phyloP scores from a whole-genome alignment of 78 protist genomes.

The Isochrysis galbana region DNA sequence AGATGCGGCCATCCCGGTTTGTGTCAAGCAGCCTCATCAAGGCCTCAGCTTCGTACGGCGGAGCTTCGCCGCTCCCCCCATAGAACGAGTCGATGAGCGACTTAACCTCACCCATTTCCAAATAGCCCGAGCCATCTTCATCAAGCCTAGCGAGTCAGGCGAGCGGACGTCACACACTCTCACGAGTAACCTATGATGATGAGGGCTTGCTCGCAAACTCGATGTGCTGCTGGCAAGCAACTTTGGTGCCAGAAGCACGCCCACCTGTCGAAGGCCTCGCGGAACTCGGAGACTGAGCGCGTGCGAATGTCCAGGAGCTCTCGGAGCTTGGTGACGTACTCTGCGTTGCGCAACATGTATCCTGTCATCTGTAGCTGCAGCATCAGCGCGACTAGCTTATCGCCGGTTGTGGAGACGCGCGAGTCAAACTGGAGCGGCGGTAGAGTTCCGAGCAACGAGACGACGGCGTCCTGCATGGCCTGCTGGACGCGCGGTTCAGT shows the following conservation, averaged over 20 bases:
- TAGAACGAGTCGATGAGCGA: neutral
- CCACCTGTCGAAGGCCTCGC: neutral
- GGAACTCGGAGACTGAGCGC: neutral
- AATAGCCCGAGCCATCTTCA: neutral
- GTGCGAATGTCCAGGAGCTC: neutral
- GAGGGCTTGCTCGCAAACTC: no score
- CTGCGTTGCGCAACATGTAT: slow-evolving; percentile 13
- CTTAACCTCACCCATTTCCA: neutral
- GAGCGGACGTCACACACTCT: no score
- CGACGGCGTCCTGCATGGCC: neutral
- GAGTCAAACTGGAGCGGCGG: neutral
- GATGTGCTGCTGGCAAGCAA: no score
- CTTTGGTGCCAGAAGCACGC: no score
- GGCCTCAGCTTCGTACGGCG: no score
- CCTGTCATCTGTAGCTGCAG: slow-evolving; percentile 29
- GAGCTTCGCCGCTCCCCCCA: neutral
- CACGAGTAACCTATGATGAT: no score
- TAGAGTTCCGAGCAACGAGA: neutral
- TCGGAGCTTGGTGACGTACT: neutral
- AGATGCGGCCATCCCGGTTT: neutral
- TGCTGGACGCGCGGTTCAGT: neutral
- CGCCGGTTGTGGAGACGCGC: neutral
- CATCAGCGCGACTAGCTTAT: neutral
- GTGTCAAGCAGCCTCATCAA: neutral
- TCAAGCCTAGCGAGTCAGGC: no score